A percentile compares a stretch with the other conserved stretches of the same genome.
phyloP scores from a whole-genome alignment of 2,329 filamentous ascomycete species.

The Thielaviopsis musarum region DNA sequence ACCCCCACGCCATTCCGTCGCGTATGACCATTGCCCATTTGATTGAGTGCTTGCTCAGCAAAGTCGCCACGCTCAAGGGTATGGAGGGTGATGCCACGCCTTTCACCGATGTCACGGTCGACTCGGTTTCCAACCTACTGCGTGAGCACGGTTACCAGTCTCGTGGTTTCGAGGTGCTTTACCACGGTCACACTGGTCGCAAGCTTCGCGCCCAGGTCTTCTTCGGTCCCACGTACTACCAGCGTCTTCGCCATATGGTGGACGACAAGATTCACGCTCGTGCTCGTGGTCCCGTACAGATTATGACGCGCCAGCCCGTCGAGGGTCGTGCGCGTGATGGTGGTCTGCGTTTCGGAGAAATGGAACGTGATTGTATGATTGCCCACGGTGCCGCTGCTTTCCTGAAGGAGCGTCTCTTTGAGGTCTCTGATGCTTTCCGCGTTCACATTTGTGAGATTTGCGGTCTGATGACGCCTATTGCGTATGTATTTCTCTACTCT shows the following conservation, averaged over 20 bases:
- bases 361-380: constrained; percentile 99
- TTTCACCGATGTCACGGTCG: constrained; percentile 94
- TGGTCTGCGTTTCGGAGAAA: constrained; percentile 98
- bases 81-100: constrained; percentile 95
- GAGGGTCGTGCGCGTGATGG: constrained; percentile 96
- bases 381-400: constrained; percentile 96
- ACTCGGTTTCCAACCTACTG: constrained; percentile 74
- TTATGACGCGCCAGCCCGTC: constrained; percentile 90
- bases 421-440: constrained; percentile 93
- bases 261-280: constrained; percentile 99
- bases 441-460: constrained; percentile 98
- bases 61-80: constrained; percentile 83
- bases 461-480: constrained; percentile 96
- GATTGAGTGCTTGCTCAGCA: constrained; percentile 95
- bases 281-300: constrained; percentile 89
- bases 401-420: constrained; percentile 91
- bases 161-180: constrained; percentile 95
- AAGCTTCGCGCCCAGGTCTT: constrained; percentile 93
- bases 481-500: constrained; percentile 45
- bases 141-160: constrained; percentile 88
- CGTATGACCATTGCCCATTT: constrained; percentile 99
- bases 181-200: constrained; percentile 90
- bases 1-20: constrained; percentile 96
- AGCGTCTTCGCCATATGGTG: constrained; percentile 97
- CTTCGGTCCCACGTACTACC: constrained; percentile 95